Evolutionary conservation across 1,139 yeast species (phyloP).

Genomic region (Lodderomyces oxycetoniae): DNA sequence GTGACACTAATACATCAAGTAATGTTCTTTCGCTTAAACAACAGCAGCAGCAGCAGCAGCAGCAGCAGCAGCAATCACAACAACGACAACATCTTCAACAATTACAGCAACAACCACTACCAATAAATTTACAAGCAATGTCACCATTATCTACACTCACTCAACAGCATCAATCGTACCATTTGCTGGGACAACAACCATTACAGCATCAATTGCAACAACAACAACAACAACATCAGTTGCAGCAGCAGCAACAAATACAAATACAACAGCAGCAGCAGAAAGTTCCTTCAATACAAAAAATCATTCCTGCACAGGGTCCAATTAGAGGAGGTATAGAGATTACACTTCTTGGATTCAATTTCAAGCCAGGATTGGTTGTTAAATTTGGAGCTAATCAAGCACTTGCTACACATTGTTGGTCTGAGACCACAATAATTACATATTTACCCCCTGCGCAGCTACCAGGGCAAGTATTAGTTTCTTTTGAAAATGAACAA

Average conservation of each 20-base stretch:
- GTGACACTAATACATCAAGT: slow-evolving; percentile 42
- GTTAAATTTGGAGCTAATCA: slow-evolving; percentile 83
- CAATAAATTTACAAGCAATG: slow-evolving; percentile 12
- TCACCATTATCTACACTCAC: slow-evolving; percentile 12
- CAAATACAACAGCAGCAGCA: slow-evolving; percentile 5
- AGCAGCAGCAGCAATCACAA: no score
- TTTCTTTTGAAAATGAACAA: slow-evolving; percentile 61
- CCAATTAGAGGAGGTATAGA: slow-evolving; percentile 95
- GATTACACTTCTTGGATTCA: slow-evolving; percentile 80
- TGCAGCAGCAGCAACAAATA: slow-evolving; percentile 12
- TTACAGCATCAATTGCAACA: slow-evolving; percentile 9
- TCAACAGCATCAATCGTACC: not conserved
- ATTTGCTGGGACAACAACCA: no score
- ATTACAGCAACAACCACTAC: not conserved
- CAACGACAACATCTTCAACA: no score
- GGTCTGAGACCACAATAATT: slow-evolving; percentile 93
- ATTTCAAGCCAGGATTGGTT: slow-evolving; percentile 74
- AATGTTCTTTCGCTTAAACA: slow-evolving; percentile 10
- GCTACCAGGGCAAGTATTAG: slow-evolving; percentile 86
- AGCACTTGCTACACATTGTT: slow-evolving; percentile 87
- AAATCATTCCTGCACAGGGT: slow-evolving; percentile 92
- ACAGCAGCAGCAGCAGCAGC: no score
- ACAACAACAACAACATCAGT: slow-evolving; percentile 7
- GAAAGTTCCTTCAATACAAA: slow-evolving; percentile 59
- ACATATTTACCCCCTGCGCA: slow-evolving; percentile 90